Evolutionary conservation across 805 yeast species (phyloP).

Genomic region (Sungouiozyma intestinalis): DNA sequence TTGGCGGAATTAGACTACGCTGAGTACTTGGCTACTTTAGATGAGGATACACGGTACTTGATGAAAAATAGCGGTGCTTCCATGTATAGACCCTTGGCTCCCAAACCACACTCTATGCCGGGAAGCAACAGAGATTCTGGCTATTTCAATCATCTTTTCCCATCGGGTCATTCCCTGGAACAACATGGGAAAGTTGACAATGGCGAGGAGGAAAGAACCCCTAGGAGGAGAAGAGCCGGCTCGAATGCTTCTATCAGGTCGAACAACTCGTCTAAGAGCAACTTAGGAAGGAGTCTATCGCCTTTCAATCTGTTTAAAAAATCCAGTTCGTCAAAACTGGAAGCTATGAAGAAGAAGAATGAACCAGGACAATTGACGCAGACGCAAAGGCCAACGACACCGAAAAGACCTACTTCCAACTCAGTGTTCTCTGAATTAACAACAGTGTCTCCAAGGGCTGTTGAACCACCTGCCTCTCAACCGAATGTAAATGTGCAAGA

Average conservation of each 20-base stretch:
- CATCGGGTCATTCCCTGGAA: not conserved
- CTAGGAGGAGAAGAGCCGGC: slow-evolving; percentile 5
- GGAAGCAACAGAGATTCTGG: not conserved
- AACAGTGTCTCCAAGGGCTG: slow-evolving; percentile 11
- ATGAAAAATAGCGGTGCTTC: slow-evolving; percentile 13
- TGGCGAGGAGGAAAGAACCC: not conserved
- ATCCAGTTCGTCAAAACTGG: slow-evolving; percentile 14
- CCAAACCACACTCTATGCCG: not conserved
- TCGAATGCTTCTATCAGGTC: slow-evolving; percentile 4
- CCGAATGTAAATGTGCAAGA: slow-evolving; percentile 4
- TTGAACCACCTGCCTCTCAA: slow-evolving; percentile 7
- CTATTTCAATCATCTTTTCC: not conserved
- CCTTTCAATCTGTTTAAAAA: slow-evolving; percentile 23
- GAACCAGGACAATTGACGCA: not conserved
- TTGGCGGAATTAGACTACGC: not conserved
- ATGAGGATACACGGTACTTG: slow-evolving; percentile 2
- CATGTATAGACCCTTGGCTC: slow-evolving; percentile 9
- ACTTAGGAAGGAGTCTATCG: slow-evolving; percentile 17
- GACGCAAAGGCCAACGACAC: not conserved
- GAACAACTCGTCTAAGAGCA: not conserved
- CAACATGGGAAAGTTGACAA: not conserved
- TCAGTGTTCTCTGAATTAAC: slow-evolving; percentile 22
- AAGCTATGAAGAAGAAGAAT: not conserved
- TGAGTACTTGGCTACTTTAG: slow-evolving; percentile 1
- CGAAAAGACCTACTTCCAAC: slow-evolving; percentile 9